Percentiles rank a stretch among this genome's conserved stretches.
phyloP scores from a whole-genome alignment of 257 asterid genomes.

The Anisodus tanguticus region DNA sequence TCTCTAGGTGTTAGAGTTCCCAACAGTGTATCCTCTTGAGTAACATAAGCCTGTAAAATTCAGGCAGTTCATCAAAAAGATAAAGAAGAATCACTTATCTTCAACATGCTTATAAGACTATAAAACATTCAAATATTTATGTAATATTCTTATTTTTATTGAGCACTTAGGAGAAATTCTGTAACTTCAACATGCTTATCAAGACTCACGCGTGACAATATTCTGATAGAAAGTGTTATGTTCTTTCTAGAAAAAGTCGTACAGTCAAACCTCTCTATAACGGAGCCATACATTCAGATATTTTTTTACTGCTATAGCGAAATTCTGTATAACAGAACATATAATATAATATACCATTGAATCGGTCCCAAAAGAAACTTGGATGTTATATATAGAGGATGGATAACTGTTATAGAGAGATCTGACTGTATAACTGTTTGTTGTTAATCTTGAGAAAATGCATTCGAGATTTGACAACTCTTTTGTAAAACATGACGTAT shows the following conservation, averaged over 20 bases:
- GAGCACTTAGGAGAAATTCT: background rate
- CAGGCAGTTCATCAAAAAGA: background rate
- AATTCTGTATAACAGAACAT: too few species aligned
- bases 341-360: too few species aligned
- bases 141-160: background rate
- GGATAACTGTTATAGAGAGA: too few species aligned
- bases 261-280: too few species aligned
- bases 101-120: background rate
- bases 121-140: background rate
- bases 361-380: too few species aligned
- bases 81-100: background rate
- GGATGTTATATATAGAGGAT: too few species aligned
- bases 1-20: conserved; percentile 91
- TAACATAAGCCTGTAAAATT: conserved; percentile 80
- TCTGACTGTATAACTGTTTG: background rate
- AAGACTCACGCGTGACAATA: background rate
- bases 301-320: too few species aligned
- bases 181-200: background rate
- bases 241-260: background rate
- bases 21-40: conserved; percentile 87
- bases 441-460: background rate
- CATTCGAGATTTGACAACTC: background rate
- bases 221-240: background rate
- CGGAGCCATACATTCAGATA: too few species aligned
- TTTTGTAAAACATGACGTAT: background rate